Evolutionary conservation across 129 eudicot genomes (phyloP).

Genomic region (Ambrosia artemisiifolia): DNA sequence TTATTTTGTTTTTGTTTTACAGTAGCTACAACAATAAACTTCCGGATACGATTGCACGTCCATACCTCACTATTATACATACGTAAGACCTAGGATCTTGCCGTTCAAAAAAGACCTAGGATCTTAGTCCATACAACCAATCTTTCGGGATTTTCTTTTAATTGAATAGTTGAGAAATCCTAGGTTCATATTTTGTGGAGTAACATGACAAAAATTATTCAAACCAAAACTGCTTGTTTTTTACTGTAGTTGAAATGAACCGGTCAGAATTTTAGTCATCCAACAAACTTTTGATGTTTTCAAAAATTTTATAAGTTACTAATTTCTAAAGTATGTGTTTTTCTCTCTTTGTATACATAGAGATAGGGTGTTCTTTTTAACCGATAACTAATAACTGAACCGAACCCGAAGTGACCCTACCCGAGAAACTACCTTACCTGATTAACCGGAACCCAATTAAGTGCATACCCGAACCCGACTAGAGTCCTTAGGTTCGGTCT

Average conservation of each 20-base stretch:
- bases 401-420: no score
- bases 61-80: background rate
- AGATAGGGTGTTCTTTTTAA: no score
- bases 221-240: background rate
- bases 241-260: background rate
- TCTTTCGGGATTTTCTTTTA: background rate
- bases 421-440: no score
- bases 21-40: background rate
- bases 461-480: no score
- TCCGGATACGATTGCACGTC: background rate
- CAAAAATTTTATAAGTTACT: background rate
- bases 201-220: background rate
- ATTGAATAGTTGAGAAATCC: background rate
- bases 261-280: no score
- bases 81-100: background rate
- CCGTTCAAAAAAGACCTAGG: background rate
- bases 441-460: no score
- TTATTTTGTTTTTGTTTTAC: no score
- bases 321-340: no score
- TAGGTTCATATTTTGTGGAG: background rate
- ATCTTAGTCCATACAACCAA: slow-evolving; percentile 1
- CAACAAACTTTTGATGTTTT: no score
- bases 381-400: no score
- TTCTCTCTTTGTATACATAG: no score
- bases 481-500: no score